These are phyloP conservation scores for Centaurea solstitialis DNA, from an alignment of 129 eudicot genomes.

Conservation along the genomic window DNA sequence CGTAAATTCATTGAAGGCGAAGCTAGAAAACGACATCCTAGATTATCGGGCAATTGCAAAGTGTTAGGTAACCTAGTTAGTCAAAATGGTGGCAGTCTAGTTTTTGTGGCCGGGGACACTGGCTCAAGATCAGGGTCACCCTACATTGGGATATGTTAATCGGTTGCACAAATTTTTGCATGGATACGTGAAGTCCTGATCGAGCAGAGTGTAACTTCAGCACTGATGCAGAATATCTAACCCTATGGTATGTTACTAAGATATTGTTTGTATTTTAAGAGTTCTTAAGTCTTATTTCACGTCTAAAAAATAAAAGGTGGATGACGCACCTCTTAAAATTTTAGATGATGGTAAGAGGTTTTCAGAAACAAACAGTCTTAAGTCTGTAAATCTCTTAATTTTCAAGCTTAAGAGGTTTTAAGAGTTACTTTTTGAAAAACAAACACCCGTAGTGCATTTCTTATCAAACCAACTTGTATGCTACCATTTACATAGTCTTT, in stretches of 20 bases:
- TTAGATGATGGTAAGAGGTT: no score
- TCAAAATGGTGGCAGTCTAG: constrained; percentile 49
- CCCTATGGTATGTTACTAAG: constrained; percentile 74
- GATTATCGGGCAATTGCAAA: constrained; percentile 46
- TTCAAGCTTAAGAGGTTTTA: no score
- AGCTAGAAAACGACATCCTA: constrained; percentile 72
- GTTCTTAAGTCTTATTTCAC: no score
- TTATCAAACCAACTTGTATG: background rate
- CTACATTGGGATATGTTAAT: constrained; percentile 74
- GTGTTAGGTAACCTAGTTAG: constrained; percentile 38
- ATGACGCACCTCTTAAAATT: no score
- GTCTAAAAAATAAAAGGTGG: no score
- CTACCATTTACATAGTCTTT: background rate
- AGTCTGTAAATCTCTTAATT: no score
- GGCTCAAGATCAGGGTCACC: constrained; percentile 67
- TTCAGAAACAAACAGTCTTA: no score
- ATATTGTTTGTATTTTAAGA: no score
- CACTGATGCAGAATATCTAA: constrained; percentile 81
- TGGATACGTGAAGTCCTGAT: constrained; percentile 85
- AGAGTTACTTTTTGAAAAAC: no score
- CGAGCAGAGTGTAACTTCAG: constrained; percentile 87
- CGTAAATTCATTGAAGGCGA: constrained; percentile 75
- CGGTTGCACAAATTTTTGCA: constrained; percentile 88
- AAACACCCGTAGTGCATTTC: background rate
- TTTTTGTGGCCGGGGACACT: constrained; percentile 24